phyloP scores from a whole-genome alignment of 257 asterid species.

The Ajuga chamaepitys region DNA sequence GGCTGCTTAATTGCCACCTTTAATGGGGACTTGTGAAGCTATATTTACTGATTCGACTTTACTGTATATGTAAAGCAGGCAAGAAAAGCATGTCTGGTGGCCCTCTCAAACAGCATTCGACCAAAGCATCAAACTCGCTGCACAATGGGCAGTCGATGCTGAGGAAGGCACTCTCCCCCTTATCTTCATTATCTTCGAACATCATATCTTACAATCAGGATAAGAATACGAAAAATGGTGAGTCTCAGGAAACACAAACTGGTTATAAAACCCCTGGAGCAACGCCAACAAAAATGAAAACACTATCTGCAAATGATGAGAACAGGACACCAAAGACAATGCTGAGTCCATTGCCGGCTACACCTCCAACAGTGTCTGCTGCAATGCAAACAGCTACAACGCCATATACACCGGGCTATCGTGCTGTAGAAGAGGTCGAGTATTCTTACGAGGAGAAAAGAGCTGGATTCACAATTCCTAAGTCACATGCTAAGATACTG shows the following conservation, averaged over 20 bases:
- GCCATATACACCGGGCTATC: slow-evolving; percentile 26
- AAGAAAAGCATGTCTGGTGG: slow-evolving; percentile 33
- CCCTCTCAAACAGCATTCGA: slow-evolving; percentile 22
- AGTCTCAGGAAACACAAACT: slow-evolving; percentile 14
- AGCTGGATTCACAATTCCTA: slow-evolving; percentile 42
- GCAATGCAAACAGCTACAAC: slow-evolving; percentile 40
- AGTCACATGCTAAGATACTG: slow-evolving; percentile 13
- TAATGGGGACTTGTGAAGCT: too few species aligned
- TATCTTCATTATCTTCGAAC: slow-evolving; percentile 44
- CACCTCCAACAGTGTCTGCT: slow-evolving; percentile 39
- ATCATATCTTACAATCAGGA: slow-evolving; percentile 35
- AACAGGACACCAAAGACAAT: slow-evolving; percentile 39
- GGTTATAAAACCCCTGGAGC: slow-evolving; percentile 20
- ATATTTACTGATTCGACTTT: neutral
- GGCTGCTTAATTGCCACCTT: too few species aligned
- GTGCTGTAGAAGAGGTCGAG: slow-evolving; percentile 17
- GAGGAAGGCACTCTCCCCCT: slow-evolving; percentile 71
- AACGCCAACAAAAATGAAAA: slow-evolving; percentile 16
- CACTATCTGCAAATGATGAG: slow-evolving; percentile 20
- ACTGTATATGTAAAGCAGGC: slow-evolving; percentile 22
- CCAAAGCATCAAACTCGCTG: slow-evolving; percentile 21
- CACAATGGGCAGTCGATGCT: slow-evolving; percentile 13
- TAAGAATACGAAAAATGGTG: slow-evolving; percentile 20
- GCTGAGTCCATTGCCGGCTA: slow-evolving; percentile 38
- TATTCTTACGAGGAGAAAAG: slow-evolving; percentile 73